Conservation (phyloP, 768 basidiomycete species). For the Epithele typhae region DNA sequence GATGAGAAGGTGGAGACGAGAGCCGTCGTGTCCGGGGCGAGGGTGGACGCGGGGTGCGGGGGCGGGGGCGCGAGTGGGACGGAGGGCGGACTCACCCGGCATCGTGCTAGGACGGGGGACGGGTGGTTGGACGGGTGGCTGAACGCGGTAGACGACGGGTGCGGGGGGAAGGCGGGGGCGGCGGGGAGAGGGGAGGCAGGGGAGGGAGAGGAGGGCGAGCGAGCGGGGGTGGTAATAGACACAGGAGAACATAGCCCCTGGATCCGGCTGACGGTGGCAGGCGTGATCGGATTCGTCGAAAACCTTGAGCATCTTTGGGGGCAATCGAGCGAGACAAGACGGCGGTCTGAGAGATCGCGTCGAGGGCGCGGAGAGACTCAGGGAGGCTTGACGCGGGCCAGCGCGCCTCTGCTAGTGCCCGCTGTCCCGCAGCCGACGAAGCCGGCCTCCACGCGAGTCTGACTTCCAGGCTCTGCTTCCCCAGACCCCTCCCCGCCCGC, state of each 20-base stretch:
- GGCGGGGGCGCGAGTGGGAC: not conserved
- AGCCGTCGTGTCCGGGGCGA: not conserved
- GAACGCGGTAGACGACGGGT: conserved; percentile 9
- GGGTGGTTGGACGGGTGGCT: conserved; percentile 2
- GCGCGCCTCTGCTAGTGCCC: too few relatives aligned
- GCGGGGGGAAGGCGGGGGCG: too few relatives aligned
- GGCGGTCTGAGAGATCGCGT: not conserved
- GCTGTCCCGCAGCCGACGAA: too few relatives aligned
- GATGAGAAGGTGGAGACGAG: conserved; percentile 9
- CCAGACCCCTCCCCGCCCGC: too few relatives aligned
- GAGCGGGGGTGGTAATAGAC: conserved; percentile 9
- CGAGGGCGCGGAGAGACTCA: not conserved
- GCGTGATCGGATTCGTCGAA: conserved; percentile 11
- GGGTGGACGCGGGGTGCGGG: not conserved
- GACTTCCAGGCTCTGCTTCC: too few relatives aligned
- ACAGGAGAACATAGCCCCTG: conserved; percentile 15
- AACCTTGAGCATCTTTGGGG: not conserved
- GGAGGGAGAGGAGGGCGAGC: not conserved
- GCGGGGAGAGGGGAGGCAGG: not conserved
- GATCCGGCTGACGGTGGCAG: conserved; percentile 15
- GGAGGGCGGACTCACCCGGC: conserved; percentile 9
- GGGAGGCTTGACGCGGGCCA: too few relatives aligned
- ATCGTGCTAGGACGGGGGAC: conserved; percentile 3
- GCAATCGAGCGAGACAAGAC: too few relatives aligned
- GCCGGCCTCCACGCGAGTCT: too few relatives aligned